Conservation (phyloP, 1,284 basidiomycete species). For the Ceratobasidium sp. region DNA sequence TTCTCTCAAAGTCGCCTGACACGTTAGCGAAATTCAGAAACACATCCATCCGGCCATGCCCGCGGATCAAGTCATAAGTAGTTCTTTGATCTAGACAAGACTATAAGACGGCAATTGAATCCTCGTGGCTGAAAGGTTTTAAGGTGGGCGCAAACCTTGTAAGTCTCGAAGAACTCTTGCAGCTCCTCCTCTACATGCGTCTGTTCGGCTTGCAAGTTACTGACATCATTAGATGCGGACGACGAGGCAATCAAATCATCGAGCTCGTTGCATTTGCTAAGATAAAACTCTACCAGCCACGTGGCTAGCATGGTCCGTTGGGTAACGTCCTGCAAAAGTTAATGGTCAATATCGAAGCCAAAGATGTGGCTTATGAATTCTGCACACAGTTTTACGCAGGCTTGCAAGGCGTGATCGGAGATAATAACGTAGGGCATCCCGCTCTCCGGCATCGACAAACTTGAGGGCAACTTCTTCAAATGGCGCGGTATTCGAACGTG, state of each 20-base stretch:
- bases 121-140: background rate
- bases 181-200: slow-evolving; percentile 91
- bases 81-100: slow-evolving; percentile 83
- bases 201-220: slow-evolving; percentile 84
- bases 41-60: slow-evolving; percentile 92
- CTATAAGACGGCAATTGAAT: slow-evolving; percentile 52
- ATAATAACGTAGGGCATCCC: slow-evolving; percentile 93
- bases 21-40: slow-evolving; percentile 89
- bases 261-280: slow-evolving; percentile 94
- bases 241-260: slow-evolving; percentile 90
- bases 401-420: slow-evolving; percentile 87
- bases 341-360: background rate
- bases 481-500: slow-evolving; percentile 77
- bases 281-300: slow-evolving; percentile 97
- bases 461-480: slow-evolving; percentile 94
- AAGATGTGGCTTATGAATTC: slow-evolving; percentile 14
- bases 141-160: slow-evolving; percentile 65
- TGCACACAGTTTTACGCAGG: slow-evolving; percentile 73
- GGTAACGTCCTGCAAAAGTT: slow-evolving; percentile 72
- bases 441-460: slow-evolving; percentile 88
- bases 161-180: slow-evolving; percentile 88
- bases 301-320: slow-evolving; percentile 98
- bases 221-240: slow-evolving; percentile 82
- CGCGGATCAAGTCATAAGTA: slow-evolving; percentile 90
- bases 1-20: slow-evolving; percentile 82